A percentile compares a stretch with the other conserved stretches of the same genome.
Evolutionary conservation across 1,284 basidiomycete species (phyloP).

Genomic region (Moesziomyces parantarcticus): DNA sequence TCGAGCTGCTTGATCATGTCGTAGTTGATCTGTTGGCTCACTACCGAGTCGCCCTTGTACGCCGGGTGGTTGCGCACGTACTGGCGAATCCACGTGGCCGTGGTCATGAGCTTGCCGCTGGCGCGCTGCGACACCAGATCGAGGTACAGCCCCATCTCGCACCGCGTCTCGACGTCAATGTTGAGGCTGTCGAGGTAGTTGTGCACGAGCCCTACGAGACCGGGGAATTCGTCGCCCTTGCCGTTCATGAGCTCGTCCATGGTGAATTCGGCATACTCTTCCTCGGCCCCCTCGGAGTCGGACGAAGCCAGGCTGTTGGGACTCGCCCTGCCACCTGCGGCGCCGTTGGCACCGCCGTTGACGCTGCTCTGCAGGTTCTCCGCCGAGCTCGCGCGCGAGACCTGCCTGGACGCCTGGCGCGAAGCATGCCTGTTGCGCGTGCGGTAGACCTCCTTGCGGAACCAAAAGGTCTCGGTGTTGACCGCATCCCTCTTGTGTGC

Average conservation of each 20-base stretch:
- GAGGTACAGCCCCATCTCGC: constrained; percentile 74
- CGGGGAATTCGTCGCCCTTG: constrained; percentile 81
- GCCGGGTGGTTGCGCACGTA: constrained; percentile 89
- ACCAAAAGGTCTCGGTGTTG: constrained; percentile 81
- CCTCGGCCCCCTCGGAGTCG: constrained; percentile 66
- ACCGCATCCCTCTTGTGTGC: constrained; percentile 88
- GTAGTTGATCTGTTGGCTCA: constrained; percentile 91
- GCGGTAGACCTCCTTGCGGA: constrained; percentile 83
- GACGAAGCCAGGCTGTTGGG: constrained; percentile 32
- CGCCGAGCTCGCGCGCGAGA: constrained; percentile 17
- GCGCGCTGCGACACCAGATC: constrained; percentile 73
- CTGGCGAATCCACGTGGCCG: constrained; percentile 90
- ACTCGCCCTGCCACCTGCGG: constrained; percentile 13
- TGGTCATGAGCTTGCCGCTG: constrained; percentile 88
- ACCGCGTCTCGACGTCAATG: constrained; percentile 75
- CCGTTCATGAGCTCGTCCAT: constrained; percentile 95
- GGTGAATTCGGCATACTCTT: constrained; percentile 91
- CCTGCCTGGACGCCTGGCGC: constrained; percentile 45
- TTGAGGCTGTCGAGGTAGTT: constrained; percentile 90
- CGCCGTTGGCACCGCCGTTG: constrained; percentile 7
- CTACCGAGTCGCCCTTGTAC: constrained; percentile 90
- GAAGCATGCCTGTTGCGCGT: constrained; percentile 69
- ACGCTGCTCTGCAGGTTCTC: constrained; percentile 18
- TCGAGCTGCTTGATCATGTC: constrained; percentile 92
- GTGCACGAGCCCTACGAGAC: constrained; percentile 84